Evolutionary conservation across 805 yeast genomes (phyloP).

Genomic region (Suhomyces faveliae): DNA sequence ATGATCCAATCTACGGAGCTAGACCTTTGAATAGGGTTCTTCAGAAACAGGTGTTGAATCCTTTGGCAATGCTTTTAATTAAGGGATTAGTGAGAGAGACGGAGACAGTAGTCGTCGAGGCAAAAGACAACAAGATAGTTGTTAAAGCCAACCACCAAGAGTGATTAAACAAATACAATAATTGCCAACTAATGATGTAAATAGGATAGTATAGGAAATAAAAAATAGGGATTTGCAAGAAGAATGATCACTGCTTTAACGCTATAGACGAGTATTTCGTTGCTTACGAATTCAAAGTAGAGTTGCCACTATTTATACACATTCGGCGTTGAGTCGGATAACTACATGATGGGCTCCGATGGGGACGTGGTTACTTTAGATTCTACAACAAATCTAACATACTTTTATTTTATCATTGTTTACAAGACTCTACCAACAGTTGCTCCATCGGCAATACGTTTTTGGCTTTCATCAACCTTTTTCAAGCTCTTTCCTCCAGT

Average conservation of each 20-base stretch:
- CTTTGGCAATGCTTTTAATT: constrained; percentile 77
- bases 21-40: constrained; percentile 91
- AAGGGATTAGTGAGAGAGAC: constrained; percentile 65
- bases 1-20: constrained; percentile 92
- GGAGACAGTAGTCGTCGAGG: constrained; percentile 31
- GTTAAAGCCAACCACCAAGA: constrained; percentile 35
- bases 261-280: too few species aligned
- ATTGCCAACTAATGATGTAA: background rate
- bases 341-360: too few species aligned
- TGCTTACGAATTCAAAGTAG: background rate
- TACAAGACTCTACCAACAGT: constrained; percentile 51
- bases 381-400: too few species aligned
- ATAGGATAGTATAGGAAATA: background rate
- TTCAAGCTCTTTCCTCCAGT: constrained; percentile 50
- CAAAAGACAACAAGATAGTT: constrained; percentile 22
- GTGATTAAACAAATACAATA: background rate
- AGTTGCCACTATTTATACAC: too few species aligned
- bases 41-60: constrained; percentile 81
- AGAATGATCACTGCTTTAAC: background rate
- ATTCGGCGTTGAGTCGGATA: too few species aligned
- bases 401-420: constrained; percentile 2
- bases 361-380: too few species aligned
- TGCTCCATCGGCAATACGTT: constrained; percentile 46
- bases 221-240: too few species aligned
- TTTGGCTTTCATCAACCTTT: constrained; percentile 49